These are phyloP conservation scores for Rhizopogon vulgaris DNA, from an alignment of 768 basidiomycete genomes.

Conservation along the genomic window DNA sequence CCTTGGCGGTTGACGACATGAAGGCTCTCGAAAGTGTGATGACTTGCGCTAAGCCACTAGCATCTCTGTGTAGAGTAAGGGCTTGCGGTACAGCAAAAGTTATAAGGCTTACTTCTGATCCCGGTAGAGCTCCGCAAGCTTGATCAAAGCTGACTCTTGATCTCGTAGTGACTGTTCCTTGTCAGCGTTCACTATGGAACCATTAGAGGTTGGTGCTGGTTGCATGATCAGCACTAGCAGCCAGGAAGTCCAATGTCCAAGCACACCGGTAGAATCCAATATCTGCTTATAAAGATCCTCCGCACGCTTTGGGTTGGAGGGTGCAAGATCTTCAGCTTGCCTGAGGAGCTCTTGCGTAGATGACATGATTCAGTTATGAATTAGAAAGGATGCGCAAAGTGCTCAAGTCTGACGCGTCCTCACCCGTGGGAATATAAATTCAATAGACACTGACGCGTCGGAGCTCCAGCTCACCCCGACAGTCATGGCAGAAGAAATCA, in stretches of 20 bases:
- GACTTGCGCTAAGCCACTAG: conserved; percentile 77
- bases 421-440: conserved; percentile 20
- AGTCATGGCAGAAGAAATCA: conserved; percentile 79
- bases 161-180: conserved; percentile 60
- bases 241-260: background rate
- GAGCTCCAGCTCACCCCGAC: background rate
- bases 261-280: conserved; percentile 35
- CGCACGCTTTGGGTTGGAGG: conserved; percentile 51
- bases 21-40: conserved; percentile 79
- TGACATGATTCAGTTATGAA: conserved; percentile 13
- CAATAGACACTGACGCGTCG: conserved; percentile 29
- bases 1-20: conserved; percentile 93
- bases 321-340: conserved; percentile 46
- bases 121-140: conserved; percentile 81
- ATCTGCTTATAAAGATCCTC: conserved; percentile 75
- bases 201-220: conserved; percentile 28
- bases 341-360: conserved; percentile 18
- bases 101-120: conserved; percentile 63
- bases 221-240: background rate
- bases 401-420: conserved; percentile 22
- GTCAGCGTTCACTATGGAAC: conserved; percentile 29
- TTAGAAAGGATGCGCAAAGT: background rate
- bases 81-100: background rate
- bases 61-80: conserved; percentile 50
- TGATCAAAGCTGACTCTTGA: conserved; percentile 81